Evolutionary conservation across 495 filamentous ascomycete species (phyloP), one percentile per base, ranked within the genome.

Genomic region (Penicillium ochrochloron): DNA sequence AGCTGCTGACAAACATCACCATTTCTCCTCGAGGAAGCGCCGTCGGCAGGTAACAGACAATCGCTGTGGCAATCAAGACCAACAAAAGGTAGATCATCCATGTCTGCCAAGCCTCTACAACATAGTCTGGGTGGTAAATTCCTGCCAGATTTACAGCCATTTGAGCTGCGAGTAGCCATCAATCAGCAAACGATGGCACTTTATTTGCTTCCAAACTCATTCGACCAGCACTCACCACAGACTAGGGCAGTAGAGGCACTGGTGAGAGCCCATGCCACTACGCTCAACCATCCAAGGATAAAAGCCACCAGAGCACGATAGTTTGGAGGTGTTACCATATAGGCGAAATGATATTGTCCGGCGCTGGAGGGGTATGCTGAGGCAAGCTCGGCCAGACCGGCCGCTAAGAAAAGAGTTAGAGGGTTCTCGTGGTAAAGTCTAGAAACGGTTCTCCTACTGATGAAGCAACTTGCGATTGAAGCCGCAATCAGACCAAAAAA

Each of bases 401-500:
- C 35, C 10, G 35, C 35, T 39, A 15, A 15, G 35, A 15, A 39
- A 39, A 15, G 35, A 39, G 35, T 39, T 39, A 39, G 12, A 39
- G 35, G 35, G 35, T 39, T 10, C 35, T 39, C 12, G 12, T 39
- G 35, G 35, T 15, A 11, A 39, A 12, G 15, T 39, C 35, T 12
- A 39, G 35, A 39, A 4, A 39, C 12, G 35, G 35, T 15, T 10
- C 35, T 39, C 35, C 35, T 39, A 39, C 35, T 39, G 35, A 39
- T 39, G 35, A 39, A 39, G 35, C 35, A 39, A 15, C 35, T 15
- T 39, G 35, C 35, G 12, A 39, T 39, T 15, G 35, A 39, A 15
- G 35, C 35, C 14, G 35, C 35, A 39, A 39, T 39, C 4, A 39
- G 35, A 39, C 35, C 35, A 12, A 61, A 68, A 42, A 68, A 61